phyloP scores from a whole-genome alignment of 345 rosid species.

The Euphorbia tirucalli region DNA sequence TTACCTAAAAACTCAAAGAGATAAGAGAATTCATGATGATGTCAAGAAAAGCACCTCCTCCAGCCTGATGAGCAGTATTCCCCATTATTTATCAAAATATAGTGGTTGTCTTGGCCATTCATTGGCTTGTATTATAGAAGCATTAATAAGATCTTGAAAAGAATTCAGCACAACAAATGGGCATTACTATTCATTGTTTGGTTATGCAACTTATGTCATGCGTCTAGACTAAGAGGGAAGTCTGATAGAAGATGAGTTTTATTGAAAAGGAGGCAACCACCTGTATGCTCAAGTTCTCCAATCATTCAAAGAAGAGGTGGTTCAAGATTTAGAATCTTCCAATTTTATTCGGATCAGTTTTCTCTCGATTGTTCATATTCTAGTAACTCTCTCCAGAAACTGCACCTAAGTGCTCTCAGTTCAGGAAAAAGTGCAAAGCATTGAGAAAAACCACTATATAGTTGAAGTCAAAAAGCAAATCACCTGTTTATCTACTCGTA shows the following conservation, averaged over 20 bases:
- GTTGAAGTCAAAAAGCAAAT: slow-evolving; percentile 4
- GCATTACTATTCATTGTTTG: background rate
- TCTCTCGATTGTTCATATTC: background rate
- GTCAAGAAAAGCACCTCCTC: background rate
- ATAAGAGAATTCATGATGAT: background rate
- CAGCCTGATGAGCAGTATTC: background rate
- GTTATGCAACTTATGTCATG: background rate
- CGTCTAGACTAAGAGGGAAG: background rate
- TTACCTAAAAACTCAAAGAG: background rate
- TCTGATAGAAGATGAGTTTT: background rate
- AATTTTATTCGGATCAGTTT: background rate
- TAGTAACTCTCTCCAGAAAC: background rate
- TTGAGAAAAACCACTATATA: slow-evolving; percentile 4
- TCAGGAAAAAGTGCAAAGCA: background rate
- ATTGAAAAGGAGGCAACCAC: background rate
- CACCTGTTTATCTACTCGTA: slow-evolving; percentile 79
- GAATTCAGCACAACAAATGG: background rate
- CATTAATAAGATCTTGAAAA: background rate
- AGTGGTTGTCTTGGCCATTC: background rate
- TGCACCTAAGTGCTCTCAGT: background rate
- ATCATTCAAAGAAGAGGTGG: background rate
- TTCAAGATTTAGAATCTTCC: background rate
- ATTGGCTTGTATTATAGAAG: background rate
- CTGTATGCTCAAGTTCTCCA: background rate
- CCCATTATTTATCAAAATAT: background rate